phyloP scores from a whole-genome alignment of 371 early-diverging fungal species.

The Mortierella sp. region DNA sequence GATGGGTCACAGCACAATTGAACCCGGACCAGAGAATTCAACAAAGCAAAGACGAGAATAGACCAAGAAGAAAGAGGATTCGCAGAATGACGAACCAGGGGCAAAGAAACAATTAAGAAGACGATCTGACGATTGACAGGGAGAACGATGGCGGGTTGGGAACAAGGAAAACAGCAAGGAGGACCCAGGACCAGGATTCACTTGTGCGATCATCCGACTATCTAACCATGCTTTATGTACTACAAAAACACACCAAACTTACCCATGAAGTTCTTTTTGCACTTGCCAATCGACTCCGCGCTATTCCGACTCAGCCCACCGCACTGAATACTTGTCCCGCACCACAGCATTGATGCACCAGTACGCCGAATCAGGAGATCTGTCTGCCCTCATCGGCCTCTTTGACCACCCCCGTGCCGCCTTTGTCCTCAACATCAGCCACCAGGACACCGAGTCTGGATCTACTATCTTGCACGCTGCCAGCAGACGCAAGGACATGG shows the following conservation, averaged over 20 bases:
- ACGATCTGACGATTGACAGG: too few species aligned
- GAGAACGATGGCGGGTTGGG: too few species aligned
- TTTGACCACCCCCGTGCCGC: conserved; percentile 61
- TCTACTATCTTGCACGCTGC: conserved; percentile 77
- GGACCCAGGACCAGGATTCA: neutral
- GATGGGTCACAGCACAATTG: too few species aligned
- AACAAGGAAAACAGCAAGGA: neutral
- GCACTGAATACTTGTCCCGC: conserved; percentile 54
- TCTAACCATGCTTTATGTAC: neutral
- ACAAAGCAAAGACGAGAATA: too few species aligned
- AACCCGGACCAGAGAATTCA: too few species aligned
- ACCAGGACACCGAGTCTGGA: conserved; percentile 69
- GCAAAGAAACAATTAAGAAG: too few species aligned
- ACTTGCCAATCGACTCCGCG: neutral
- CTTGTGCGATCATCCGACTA: neutral
- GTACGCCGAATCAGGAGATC: conserved; percentile 48
- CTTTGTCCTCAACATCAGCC: conserved; percentile 73
- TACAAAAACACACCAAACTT: neutral
- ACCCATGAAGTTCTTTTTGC: neutral
- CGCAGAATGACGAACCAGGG: too few species aligned
- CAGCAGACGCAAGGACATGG: conserved; percentile 66
- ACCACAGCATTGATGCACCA: conserved; percentile 55
- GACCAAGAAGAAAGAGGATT: too few species aligned
- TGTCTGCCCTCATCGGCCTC: conserved; percentile 57
- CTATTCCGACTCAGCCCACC: conserved; percentile 41